A percentile compares a stretch with the other conserved stretches of the same genome.
phyloP scores from a whole-genome alignment of 768 basidiomycete genomes.

The Leccinum barrowsii region DNA sequence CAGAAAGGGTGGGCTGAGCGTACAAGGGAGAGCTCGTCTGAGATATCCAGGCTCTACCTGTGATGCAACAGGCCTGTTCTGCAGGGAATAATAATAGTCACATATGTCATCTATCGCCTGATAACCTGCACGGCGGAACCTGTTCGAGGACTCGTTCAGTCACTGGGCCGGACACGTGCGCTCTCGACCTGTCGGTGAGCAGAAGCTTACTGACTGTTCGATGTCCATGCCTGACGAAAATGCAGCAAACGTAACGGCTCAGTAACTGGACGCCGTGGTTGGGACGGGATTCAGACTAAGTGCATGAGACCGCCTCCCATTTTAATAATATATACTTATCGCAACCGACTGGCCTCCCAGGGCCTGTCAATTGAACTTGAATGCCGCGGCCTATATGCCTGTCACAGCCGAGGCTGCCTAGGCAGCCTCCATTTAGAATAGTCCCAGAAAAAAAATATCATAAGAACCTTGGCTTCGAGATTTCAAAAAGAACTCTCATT shows the following conservation, averaged over 20 bases:
- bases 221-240: slow-evolving; percentile 4
- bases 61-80: slow-evolving; percentile 60
- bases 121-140: slow-evolving; percentile 83
- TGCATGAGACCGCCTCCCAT: no score
- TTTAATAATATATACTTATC: no score
- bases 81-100: slow-evolving; percentile 74
- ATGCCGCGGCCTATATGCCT: no score
- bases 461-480: no score
- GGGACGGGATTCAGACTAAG: no score
- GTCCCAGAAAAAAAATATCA: no score
- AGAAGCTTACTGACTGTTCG: slow-evolving; percentile 5
- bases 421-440: no score
- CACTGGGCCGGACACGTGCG: not conserved
- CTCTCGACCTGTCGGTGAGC: not conserved
- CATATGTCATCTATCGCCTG: slow-evolving; percentile 86
- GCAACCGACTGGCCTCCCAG: no score
- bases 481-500: no score
- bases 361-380: no score
- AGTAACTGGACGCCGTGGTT: not conserved
- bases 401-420: no score
- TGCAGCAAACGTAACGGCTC: not conserved
- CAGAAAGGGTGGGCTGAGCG: slow-evolving; percentile 2
- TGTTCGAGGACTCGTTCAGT: slow-evolving; percentile 22
- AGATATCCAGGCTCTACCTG: slow-evolving; percentile 83
- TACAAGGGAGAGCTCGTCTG: slow-evolving; percentile 60